phyloP scores from a whole-genome alignment of 2,329 filamentous ascomycete species.

The Neofusicoccum ribis region DNA sequence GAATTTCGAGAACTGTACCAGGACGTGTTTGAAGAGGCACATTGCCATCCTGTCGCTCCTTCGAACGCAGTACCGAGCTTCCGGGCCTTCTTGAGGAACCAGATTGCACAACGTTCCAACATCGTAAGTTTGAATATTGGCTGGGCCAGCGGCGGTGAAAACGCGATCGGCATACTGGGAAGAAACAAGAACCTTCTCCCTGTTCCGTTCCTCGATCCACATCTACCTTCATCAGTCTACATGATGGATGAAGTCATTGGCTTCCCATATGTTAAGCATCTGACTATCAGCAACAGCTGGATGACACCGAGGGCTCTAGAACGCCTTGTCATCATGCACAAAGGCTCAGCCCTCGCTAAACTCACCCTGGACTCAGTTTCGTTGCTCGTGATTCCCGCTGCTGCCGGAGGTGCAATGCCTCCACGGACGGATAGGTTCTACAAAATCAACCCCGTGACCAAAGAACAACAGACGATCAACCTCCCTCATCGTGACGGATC shows the following conservation, averaged over 20 bases:
- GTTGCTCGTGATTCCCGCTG: background rate
- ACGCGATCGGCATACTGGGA: constrained; percentile 61
- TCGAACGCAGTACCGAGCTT: constrained; percentile 54
- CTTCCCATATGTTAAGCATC: constrained; percentile 58
- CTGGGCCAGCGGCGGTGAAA: constrained; percentile 68
- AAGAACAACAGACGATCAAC: background rate
- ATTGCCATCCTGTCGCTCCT: constrained; percentile 46
- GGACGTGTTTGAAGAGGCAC: constrained; percentile 53
- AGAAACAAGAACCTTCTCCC: constrained; percentile 65
- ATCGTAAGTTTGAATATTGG: constrained; percentile 65
- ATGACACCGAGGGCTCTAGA: constrained; percentile 59
- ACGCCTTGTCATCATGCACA: constrained; percentile 53
- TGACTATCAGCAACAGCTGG: constrained; percentile 71
- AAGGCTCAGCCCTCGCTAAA: constrained; percentile 46
- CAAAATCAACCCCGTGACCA: no score
- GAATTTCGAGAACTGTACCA: constrained; percentile 64
- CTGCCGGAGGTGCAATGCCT: background rate
- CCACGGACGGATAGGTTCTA: background rate
- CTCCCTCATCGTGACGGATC: constrained; percentile 44
- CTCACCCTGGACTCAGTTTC: constrained; percentile 64
- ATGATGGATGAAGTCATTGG: constrained; percentile 33
- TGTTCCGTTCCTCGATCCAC: constrained; percentile 53
- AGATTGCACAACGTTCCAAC: constrained; percentile 49
- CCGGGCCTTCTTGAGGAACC: constrained; percentile 52
- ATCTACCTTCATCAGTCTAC: constrained; percentile 21